Conservation (phyloP, 2,329 filamentous ascomycete species). For the Diaporthe sp. region DNA sequence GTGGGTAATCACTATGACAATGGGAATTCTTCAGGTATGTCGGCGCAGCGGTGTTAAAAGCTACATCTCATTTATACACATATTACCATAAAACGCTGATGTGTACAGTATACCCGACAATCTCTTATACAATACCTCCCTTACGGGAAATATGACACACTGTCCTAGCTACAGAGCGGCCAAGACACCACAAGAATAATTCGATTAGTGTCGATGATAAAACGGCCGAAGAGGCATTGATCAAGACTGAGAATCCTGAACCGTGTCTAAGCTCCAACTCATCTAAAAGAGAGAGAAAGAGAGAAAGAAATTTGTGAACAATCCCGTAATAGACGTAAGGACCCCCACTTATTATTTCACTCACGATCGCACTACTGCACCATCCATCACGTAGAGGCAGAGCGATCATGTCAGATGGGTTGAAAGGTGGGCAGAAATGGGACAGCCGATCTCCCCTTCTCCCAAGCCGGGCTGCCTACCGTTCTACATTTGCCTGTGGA, state of each 20-base stretch:
- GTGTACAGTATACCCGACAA: neutral
- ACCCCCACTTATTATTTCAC: neutral
- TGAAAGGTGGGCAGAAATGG: too few species aligned
- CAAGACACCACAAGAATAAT: too few species aligned
- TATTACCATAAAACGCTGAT: neutral
- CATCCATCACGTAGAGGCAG: neutral
- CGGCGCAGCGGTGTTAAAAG: neutral
- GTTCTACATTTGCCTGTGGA: neutral
- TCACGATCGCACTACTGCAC: neutral
- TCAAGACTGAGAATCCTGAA: neutral
- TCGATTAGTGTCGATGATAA: too few species aligned
- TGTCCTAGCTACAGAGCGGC: neutral
- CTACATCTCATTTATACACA: neutral
- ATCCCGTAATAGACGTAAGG: too few species aligned
- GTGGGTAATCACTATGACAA: too few species aligned
- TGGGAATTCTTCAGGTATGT: neutral
- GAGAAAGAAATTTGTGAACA: too few species aligned
- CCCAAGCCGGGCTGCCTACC: neutral
- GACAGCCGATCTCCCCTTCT: too few species aligned
- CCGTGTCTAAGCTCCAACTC: too few species aligned
- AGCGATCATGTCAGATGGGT: neutral
- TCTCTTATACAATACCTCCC: neutral
- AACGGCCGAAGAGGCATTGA: neutral
- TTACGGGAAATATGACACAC: too few species aligned
- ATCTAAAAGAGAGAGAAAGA: too few species aligned